Percentiles rank a stretch among this genome's conserved stretches.
Evolutionary conservation across 1,284 basidiomycete genomes (phyloP).

Genomic region (Cutaneotrichosporon cavernicola): DNA sequence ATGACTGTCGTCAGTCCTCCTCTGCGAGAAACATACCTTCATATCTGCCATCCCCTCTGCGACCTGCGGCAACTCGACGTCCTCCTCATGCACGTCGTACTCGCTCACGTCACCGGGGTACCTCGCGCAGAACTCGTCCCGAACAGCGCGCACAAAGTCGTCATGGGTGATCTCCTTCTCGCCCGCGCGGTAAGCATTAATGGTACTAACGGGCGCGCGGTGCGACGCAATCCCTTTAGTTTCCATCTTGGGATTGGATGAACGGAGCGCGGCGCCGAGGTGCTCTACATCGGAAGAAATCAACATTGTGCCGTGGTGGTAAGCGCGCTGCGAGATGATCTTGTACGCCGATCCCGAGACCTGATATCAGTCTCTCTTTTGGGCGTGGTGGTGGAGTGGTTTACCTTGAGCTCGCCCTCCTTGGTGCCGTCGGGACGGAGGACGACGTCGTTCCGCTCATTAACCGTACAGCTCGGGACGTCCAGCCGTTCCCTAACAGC

Average conservation of each 20-base stretch:
- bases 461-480: conserved; percentile 68
- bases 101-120: conserved; percentile 59
- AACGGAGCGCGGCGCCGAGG: conserved; percentile 69
- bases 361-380: conserved; percentile 55
- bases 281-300: conserved; percentile 73
- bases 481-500: conserved; percentile 71
- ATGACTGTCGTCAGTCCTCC: conserved; percentile 60
- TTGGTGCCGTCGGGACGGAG: conserved; percentile 55
- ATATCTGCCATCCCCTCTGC: conserved; percentile 65
- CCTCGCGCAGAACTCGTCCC: conserved; percentile 65
- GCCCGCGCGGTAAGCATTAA: conserved; percentile 60
- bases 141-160: conserved; percentile 69
- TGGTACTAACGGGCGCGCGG: conserved; percentile 80
- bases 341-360: conserved; percentile 98
- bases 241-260: conserved; percentile 67
- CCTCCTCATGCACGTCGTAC: conserved; percentile 56
- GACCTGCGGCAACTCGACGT: conserved; percentile 61
- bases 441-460: conserved; percentile 88
- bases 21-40: conserved; percentile 5
- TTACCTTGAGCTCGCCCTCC: conserved; percentile 69
- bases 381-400: background rate
- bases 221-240: conserved; percentile 88
- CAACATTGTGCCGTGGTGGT: conserved; percentile 99
- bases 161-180: conserved; percentile 60
- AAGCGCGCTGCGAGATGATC: conserved; percentile 83